phyloP scores from a whole-genome alignment of 345 rosid genomes.

The Nasturtium officinale region DNA sequence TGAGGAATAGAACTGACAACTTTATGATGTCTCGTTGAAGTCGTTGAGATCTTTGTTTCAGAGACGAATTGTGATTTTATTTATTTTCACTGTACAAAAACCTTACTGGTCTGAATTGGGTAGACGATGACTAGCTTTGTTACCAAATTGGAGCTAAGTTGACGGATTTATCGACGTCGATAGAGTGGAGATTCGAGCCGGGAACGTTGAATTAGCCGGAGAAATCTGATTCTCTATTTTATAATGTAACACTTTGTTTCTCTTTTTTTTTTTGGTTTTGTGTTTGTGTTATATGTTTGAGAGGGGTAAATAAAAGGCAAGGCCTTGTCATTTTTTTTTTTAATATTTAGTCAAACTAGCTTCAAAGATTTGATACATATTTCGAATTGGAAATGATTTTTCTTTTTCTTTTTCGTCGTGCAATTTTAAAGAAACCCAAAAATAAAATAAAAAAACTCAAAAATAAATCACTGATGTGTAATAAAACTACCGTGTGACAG shows the following conservation, averaged over 20 bases:
- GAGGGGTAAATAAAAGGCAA: constrained; percentile 4
- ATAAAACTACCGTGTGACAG: background rate
- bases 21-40: constrained; percentile 1
- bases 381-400: constrained; percentile 15
- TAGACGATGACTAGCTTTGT: constrained; percentile 13
- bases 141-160: background rate
- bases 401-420: background rate
- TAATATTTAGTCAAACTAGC: constrained; percentile 24
- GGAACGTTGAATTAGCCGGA: constrained; percentile 33
- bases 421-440: background rate
- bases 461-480: background rate
- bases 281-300: constrained; percentile 12
- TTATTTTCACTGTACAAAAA: constrained; percentile 20
- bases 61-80: constrained; percentile 23
- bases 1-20: background rate
- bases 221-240: constrained; percentile 12
- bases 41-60: constrained; percentile 30
- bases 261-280: background rate
- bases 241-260: background rate
- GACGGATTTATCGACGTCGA: background rate
- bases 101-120: background rate
- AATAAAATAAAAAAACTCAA: too few species aligned
- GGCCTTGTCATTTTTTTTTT: constrained; percentile 6
- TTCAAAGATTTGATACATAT: constrained; percentile 9
- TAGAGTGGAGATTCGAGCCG: constrained; percentile 2